Base-by-base conservation (phyloP, 306 rosid species). In the Alnus rubra region DNA sequence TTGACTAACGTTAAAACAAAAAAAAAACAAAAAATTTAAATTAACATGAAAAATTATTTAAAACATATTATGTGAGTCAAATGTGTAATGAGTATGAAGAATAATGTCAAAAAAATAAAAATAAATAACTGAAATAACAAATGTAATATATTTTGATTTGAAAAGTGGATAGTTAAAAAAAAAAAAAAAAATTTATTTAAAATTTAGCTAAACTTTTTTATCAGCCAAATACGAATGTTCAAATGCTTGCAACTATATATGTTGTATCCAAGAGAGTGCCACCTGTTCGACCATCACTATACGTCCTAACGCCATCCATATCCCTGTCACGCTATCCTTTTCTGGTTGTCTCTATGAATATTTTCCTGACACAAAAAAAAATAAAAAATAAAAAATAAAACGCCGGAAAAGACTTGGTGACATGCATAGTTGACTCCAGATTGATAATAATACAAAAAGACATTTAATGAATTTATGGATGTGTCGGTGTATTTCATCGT, bases 261-360 rank as follows among this genome's bases (percentile, higher is more conserved):
- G 69, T 4, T 2, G 44, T 31, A 3, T 30, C 0, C 44, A 62
- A 35, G 11, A 35, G 16, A 11, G 14, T 14, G n/a, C 9, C 8
- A 31, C 47, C 39, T 13, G 19, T 63, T 13, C 14, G 39, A 30
- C 69, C 9, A 2, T 0, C 8, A 59, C 35, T 2, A 10, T 28
- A 59, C 12, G 63, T 56, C 33, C 4, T 62, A 13, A 62, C 39
- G 45, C 39, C 44, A 13, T 62, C 6, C 7, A 4, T 64, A 15
- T 63, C 9, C 5, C 12, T 49, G 45, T 16, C 73, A n/a, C 62
- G 68, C 19, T 55, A 49, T 78, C 54, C 5, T 72, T 84, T 80
- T 64, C 71, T 33, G 37, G 28, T 33, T 78, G 86, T 23, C 28
- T 23, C 28, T 23, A 23, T 23, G 28, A 23, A 23, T 23, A 64